A percentile compares a stretch with the other conserved stretches of the same genome.
Conservation (phyloP, 805 yeast species). For the Candida glaebosa region DNA sequence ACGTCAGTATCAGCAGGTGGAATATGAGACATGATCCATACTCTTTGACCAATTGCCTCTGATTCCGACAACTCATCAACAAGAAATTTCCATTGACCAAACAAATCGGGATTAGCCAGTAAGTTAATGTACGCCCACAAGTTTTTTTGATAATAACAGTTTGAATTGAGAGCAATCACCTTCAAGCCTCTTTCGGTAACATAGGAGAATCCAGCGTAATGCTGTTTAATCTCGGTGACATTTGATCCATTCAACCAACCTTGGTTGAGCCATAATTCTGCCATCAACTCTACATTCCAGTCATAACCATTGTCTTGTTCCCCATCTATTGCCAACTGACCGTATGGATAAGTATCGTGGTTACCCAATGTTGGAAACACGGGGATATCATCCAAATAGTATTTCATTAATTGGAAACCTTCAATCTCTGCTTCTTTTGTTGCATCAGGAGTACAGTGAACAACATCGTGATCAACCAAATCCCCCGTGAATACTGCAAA, state of each 20-base stretch:
- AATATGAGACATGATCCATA: constrained; percentile 72
- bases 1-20: constrained; percentile 55
- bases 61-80: constrained; percentile 59
- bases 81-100: constrained; percentile 61
- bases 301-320: constrained; percentile 27
- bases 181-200: constrained; percentile 55
- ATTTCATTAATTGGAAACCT: constrained; percentile 60
- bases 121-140: constrained; percentile 49
- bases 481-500: constrained; percentile 73
- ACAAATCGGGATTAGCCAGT: constrained; percentile 53
- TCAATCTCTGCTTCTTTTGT: constrained; percentile 72
- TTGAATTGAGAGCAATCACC: constrained; percentile 61
- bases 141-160: constrained; percentile 64
- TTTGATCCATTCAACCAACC: constrained; percentile 37
- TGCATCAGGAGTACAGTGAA: constrained; percentile 50
- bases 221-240: constrained; percentile 30
- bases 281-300: constrained; percentile 37
- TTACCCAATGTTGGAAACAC: constrained; percentile 64
- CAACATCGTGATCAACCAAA: constrained; percentile 63
- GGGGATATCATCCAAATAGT: constrained; percentile 48
- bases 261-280: constrained; percentile 33
- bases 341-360: constrained; percentile 72
- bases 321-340: constrained; percentile 55
- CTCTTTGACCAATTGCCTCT: constrained; percentile 56
- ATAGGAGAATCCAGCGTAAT: constrained; percentile 61